Percentiles rank a stretch among this genome's conserved stretches.
These are phyloP conservation scores for Auriculariales sp. DNA, from an alignment of 768 basidiomycete genomes.

Conservation along the genomic window DNA sequence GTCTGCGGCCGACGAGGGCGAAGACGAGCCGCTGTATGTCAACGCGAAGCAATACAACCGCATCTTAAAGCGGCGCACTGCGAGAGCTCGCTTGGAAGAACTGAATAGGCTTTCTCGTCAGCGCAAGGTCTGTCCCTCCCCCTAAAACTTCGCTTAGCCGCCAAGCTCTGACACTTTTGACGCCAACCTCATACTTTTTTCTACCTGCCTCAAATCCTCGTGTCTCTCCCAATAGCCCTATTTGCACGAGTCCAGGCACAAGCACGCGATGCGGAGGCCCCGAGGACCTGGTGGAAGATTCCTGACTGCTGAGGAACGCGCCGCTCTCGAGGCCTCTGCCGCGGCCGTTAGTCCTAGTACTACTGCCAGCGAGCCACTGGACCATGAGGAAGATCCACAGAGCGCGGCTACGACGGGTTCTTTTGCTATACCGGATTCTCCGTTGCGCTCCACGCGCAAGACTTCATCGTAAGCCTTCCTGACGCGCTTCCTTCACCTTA, in stretches of 20 bases:
- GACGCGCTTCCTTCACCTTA: too few species aligned
- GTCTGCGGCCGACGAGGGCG: slow-evolving; percentile 26
- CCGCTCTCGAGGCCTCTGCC: slow-evolving; percentile 28
- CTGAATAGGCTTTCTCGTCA: slow-evolving; percentile 84
- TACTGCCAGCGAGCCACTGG: not conserved
- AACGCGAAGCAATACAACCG: slow-evolving; percentile 99
- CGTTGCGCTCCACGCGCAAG: too few species aligned
- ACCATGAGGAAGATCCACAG: not conserved
- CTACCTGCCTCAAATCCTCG: not conserved
- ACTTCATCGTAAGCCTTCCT: too few species aligned
- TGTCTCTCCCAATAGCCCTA: slow-evolving; percentile 51
- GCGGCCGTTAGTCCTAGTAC: not conserved
- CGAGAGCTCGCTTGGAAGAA: slow-evolving; percentile 84
- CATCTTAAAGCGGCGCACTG: slow-evolving; percentile 88
- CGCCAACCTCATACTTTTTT: slow-evolving; percentile 1
- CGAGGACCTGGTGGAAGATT: slow-evolving; percentile 95
- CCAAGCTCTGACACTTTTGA: not conserved
- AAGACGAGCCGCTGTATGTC: slow-evolving; percentile 97
- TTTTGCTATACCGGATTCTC: not conserved
- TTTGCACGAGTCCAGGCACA: slow-evolving; percentile 94
- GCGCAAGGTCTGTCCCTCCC: slow-evolving; percentile 52
- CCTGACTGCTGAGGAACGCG: slow-evolving; percentile 91
- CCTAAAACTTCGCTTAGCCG: too few species aligned
- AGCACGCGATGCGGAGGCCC: slow-evolving; percentile 94
- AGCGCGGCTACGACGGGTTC: not conserved